Evolutionary conservation across 2,329 filamentous ascomycete species (phyloP).

Genomic region (Tricladium varicosporioides): DNA sequence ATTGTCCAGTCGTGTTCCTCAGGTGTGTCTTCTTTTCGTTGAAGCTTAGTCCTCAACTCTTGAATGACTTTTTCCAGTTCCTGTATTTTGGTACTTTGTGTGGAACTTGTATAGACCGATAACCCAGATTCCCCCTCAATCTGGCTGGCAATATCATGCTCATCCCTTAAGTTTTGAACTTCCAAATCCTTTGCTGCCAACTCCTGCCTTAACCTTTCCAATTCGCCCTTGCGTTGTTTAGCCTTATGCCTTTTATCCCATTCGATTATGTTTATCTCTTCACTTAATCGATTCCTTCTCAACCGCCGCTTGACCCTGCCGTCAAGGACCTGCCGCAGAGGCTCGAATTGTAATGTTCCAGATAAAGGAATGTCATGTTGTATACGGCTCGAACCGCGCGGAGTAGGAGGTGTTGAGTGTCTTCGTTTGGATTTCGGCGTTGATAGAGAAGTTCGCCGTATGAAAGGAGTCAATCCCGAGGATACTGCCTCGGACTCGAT

Average conservation of each 20-base stretch:
- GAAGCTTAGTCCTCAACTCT: conserved; percentile 27
- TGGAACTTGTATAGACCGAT: conserved; percentile 12
- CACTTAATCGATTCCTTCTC: conserved; percentile 54
- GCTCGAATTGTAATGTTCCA: conserved; percentile 45
- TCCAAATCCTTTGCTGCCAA: conserved; percentile 37
- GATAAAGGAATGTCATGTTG: conserved; percentile 30
- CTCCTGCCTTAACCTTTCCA: conserved; percentile 47
- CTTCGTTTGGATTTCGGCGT: conserved; percentile 41
- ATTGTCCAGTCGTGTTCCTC: conserved; percentile 47
- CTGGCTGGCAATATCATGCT: conserved; percentile 30
- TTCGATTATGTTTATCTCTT: conserved; percentile 54
- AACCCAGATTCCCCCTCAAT: conserved; percentile 27
- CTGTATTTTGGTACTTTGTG: conserved; percentile 22
- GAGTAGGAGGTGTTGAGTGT: conserved; percentile 42
- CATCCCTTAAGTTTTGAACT: conserved; percentile 30
- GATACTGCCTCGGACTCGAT: conserved; percentile 33
- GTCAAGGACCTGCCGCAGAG: conserved; percentile 54
- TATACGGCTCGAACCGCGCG: conserved; percentile 19
- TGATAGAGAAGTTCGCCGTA: conserved; percentile 49
- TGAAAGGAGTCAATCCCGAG: conserved; percentile 58
- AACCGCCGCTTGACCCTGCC: conserved; percentile 57
- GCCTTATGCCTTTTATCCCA: conserved; percentile 44
- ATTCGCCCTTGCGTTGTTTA: conserved; percentile 43
- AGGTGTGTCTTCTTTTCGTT: conserved; percentile 21
- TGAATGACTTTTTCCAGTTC: conserved; percentile 31